phyloP scores from a whole-genome alignment of 2,329 filamentous ascomycete species.

The Phyllosticta paracitricarpa region DNA sequence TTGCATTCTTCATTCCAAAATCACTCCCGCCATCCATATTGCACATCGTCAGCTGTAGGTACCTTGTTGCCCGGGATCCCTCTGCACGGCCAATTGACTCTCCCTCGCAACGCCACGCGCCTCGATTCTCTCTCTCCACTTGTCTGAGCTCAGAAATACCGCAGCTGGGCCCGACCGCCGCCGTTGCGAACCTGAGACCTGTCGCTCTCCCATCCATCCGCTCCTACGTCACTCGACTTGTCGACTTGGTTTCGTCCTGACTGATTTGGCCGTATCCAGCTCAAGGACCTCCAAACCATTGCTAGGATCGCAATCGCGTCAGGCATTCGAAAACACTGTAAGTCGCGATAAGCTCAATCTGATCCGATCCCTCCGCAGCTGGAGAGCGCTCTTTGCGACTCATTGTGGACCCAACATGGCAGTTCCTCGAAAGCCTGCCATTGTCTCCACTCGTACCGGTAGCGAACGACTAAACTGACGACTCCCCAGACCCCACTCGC shows the following conservation, averaged over 20 bases:
- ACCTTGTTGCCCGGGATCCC: background rate
- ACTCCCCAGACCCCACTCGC: background rate
- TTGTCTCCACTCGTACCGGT: background rate
- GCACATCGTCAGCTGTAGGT: background rate
- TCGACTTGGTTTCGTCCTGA: background rate
- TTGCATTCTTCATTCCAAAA: background rate
- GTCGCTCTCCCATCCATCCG: background rate
- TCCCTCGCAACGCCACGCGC: background rate
- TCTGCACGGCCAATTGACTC: background rate
- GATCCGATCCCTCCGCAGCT: background rate
- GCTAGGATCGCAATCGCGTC: background rate
- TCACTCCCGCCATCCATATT: background rate
- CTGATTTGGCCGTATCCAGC: background rate
- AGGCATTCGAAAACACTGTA: background rate
- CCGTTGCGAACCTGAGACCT: background rate
- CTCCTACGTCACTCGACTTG: background rate
- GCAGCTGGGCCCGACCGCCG: background rate
- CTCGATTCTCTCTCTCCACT: background rate
- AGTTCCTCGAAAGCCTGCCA: background rate
- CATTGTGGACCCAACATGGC: background rate
- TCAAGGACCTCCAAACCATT: background rate
- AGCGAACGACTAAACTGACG: background rate
- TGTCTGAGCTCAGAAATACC: background rate
- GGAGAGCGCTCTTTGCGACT: background rate
- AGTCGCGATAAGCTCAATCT: background rate